phyloP scores from a whole-genome alignment of 2,329 filamentous ascomycete genomes.

The Cordyceps farinosa region DNA sequence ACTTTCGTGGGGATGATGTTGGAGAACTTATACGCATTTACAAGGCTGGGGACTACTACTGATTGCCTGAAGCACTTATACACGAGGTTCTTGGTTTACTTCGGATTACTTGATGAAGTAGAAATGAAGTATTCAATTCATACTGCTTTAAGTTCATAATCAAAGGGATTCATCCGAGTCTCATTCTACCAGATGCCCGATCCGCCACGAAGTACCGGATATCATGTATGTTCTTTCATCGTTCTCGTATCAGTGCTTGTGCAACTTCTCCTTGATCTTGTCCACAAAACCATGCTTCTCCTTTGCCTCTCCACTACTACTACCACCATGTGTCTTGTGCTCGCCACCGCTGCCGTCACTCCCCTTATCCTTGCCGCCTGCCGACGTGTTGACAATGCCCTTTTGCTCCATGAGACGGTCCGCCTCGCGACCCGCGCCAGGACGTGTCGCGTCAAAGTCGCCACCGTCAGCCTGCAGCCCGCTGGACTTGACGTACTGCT shows the following conservation, averaged over 20 bases:
- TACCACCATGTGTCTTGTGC: neutral
- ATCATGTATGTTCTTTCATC: neutral
- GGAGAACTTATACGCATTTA: neutral
- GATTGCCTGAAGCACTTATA: neutral
- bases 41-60: neutral
- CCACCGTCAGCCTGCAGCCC: slow-evolving; percentile 63
- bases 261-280: slow-evolving; percentile 19
- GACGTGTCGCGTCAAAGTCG: slow-evolving; percentile 61
- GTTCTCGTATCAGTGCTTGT: slow-evolving; percentile 14
- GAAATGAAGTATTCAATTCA: neutral
- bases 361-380: neutral
- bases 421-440: slow-evolving; percentile 64
- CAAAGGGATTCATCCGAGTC: neutral
- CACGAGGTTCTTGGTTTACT: no score
- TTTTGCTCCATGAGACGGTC: slow-evolving; percentile 47
- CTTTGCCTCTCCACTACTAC: neutral
- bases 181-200: neutral
- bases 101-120: no score
- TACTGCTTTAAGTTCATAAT: neutral
- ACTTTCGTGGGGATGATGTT: no score
- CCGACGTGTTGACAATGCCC: slow-evolving; percentile 19
- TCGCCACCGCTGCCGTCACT: neutral
- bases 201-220: neutral
- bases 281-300: slow-evolving; percentile 17
- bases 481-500: slow-evolving; percentile 53